Percentiles rank a stretch among this genome's conserved stretches.
Evolutionary conservation across 495 filamentous ascomycete genomes (phyloP).

Genomic region (Chaetomidium leptoderma): DNA sequence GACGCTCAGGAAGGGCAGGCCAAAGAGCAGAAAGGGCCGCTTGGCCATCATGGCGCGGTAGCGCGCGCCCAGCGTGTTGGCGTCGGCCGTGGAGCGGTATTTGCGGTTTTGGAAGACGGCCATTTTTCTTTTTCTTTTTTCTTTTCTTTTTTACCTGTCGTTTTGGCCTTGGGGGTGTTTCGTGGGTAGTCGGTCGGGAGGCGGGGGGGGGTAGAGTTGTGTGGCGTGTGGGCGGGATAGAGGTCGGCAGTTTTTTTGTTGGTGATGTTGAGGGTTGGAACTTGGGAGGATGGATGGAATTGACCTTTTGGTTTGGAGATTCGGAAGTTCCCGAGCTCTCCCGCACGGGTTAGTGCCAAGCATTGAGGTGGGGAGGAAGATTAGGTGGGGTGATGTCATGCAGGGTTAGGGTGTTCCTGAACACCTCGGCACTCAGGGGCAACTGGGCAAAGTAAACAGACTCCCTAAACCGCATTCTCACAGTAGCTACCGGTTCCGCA

Average conservation of each 20-base stretch:
- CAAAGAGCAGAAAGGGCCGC: slow-evolving; percentile 90
- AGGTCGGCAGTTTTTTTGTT: too few species aligned
- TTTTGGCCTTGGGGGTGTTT: background rate
- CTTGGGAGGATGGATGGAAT: too few species aligned
- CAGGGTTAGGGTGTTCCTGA: slow-evolving; percentile 6
- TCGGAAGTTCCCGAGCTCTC: too few species aligned
- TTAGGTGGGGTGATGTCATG: background rate
- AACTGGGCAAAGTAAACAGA: background rate
- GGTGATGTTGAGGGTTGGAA: too few species aligned
- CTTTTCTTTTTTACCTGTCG: background rate
- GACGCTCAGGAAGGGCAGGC: slow-evolving; percentile 85
- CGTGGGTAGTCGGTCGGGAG: too few species aligned
- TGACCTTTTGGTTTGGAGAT: too few species aligned
- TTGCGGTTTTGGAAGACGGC: slow-evolving; percentile 68
- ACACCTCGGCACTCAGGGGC: background rate
- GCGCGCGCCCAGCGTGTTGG: slow-evolving; percentile 62
- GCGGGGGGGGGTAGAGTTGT: too few species aligned
- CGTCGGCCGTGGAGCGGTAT: slow-evolving; percentile 56
- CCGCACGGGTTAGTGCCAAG: too few species aligned
- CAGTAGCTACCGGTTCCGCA: too few species aligned
- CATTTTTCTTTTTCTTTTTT: slow-evolving; percentile 48
- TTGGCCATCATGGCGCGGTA: slow-evolving; percentile 68
- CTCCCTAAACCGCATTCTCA: too few species aligned
- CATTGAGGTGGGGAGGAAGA: too few species aligned
- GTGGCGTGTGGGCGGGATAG: too few species aligned